Evolutionary conservation across 129 eudicot genomes (phyloP), one percentile per base, ranked within the genome.

Genomic region (Pseudognaphalium luteoalbum): DNA sequence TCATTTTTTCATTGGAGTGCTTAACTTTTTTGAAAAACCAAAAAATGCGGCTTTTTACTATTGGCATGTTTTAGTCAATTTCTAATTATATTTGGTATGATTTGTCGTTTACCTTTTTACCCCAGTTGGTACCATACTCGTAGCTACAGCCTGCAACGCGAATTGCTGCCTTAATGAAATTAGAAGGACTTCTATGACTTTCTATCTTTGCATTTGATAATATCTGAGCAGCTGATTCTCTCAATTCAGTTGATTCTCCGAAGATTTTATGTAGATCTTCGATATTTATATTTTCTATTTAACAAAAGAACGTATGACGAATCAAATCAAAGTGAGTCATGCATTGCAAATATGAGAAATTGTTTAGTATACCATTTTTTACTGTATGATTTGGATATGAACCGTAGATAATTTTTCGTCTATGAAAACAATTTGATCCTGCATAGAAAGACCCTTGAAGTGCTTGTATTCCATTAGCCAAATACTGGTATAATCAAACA

Each of bases 81-180:
- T 44, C 16, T 10, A 44, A 4, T 39, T 19, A 63, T 30, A 12
- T 12, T 29, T 9, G 5, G 5, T 10, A 19, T 8, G 7, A 21
- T 25, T 2, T 58, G 15, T 11, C 14, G 7, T 50, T 65, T 51
- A 81, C 94, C 88, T 86, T 74, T 57, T 47, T 78, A 0, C 96
- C 96, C 93, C 93, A 90, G 2, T n/a, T 12, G 62, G 96, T 86
- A 54, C 82, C 86, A 50, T 80, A 72, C 51, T 90, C 96, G 20
- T 88, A 90, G 65, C 68, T 73, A 66, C 85, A 90, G 1, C 78
- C 66, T 1, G 89, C 86, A 73, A 86, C 81, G 14, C 69, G 57
- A 9, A 5, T 63, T 82, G 93, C 80, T 34, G 78, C 79, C 20
- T 81, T 81, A 71, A 83, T 12, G 7, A 80, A 81, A 83, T 61